Base-by-base conservation (phyloP, 371 early-diverging fungal species). In the Mucor plumbeus region DNA sequence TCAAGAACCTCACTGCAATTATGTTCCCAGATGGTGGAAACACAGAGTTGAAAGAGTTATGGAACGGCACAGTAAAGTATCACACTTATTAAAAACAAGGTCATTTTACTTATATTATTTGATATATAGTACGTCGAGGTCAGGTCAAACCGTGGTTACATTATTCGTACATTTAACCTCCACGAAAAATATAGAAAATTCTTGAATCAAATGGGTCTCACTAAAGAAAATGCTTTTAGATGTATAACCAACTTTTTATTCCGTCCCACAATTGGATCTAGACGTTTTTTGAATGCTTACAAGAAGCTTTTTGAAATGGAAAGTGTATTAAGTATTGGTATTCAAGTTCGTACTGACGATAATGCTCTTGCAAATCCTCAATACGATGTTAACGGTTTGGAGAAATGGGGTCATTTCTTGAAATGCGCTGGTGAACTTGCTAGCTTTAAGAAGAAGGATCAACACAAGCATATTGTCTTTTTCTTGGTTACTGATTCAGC, bases 261-360 rank as follows among this genome's bases (percentile, higher is more conserved):
- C 61, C 77, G 76, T 1, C 84, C 84, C 11, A 84, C 81, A 0
- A 71, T 80, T 56, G 84, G 80, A 7, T 68, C 80, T 8, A 73
- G 84, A 14, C 77, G 79, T 0, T 84, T 80, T 61, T 72, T 84
- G 35, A 77, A 81, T 47, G 82, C 81, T 3, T 84, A 84, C 48
- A 74, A 73, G 35, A 17, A 69, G 5, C 38, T 81, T 5, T 79
- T 84, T 59, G 63, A 78, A 40, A 79, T 84, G 77, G 72, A 81
- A 5, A 79, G 80, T 41, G 64, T 84, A 7, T 64, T 84, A 14
- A 78, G 77, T 43, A 81, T 84, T 62, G 84, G 84, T 48, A 63
- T 74, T 15, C 73, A 83, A 72, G 61, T 78, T 6, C 65, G 78
- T 43, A 84, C 84, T 21, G 80, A 78, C 31, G 84, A 84, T 63